Evolutionary conservation across 371 early-diverging fungal species (phyloP), one percentile per base, ranked within the genome.

Genomic region (Encephalitozoon intestinalis): DNA sequence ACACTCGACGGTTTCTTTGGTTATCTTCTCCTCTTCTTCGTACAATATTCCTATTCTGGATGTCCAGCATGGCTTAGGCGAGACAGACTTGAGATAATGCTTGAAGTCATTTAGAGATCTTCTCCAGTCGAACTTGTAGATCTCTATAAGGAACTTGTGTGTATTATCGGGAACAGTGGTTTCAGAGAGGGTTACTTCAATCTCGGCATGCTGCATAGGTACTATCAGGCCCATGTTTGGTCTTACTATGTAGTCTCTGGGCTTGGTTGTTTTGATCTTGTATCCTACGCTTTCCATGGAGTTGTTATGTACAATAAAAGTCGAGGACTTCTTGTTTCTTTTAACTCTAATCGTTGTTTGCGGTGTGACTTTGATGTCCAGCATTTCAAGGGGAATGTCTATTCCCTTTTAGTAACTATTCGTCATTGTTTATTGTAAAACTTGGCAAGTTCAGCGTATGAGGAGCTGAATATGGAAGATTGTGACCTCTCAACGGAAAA

Each of bases 231-330:
- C 94, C 39, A 91, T 88, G 86, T 94, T 96, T 58, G 96, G 95
- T 30, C 93, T 89, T 40, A 96, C 92, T 78, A 92, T 92, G 83
- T 94, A 96, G 82, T 92, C 91, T 84, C 92, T 92, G 21, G 96
- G 96, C 0, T 93, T 92, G 6, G 95, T 96, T 3, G 96, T 96
- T 81, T 94, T 94, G 81, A 96, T 91, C 85, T 96, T 94, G 86
- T 93, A 96, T 5, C 54, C 79, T 21, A 49, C 53, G 28, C 75
- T 63, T 37, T 54, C 70, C 50, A 58, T 37, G 11, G 63, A 54
- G 15, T 64, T 43, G 53, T 73, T 73, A 7, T 67, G 23, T 18
- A 78, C 64, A 31, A 52, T 63, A 6, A 77, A 25, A 21, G 30
- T 44, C 4, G 58, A 53, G 4, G 52, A 31, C 44, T 25, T 63